Evolutionary conservation across 805 yeast genomes (phyloP).

Genomic region (Allodekkera sacchari): DNA sequence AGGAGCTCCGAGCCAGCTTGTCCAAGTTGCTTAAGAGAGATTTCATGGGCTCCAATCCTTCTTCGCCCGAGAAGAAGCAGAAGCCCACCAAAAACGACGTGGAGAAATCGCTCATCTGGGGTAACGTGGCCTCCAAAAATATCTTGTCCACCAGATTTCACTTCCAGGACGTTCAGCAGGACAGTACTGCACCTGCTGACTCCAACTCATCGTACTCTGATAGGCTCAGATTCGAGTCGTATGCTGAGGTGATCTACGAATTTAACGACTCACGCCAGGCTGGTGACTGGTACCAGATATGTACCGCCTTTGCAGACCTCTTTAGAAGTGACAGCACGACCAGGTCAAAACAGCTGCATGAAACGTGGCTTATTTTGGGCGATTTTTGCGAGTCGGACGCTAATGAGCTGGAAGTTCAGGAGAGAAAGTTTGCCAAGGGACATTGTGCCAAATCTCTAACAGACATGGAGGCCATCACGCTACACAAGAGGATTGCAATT

Average conservation of each 20-base stretch:
- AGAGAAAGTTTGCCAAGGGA: constrained; percentile 25
- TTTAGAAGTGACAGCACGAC: constrained; percentile 51
- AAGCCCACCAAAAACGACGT: constrained; percentile 13
- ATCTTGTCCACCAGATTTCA: constrained; percentile 21
- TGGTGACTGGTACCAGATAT: constrained; percentile 44
- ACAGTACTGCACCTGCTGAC: constrained; percentile 14
- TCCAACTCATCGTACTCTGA: constrained; percentile 31
- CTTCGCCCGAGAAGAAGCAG: constrained; percentile 11
- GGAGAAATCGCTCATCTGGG: constrained; percentile 22
- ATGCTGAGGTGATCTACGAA: constrained; percentile 62
- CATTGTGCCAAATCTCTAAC: constrained; percentile 17
- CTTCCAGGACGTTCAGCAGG: constrained; percentile 22
- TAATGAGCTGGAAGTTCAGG: constrained; percentile 26
- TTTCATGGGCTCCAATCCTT: constrained; percentile 5
- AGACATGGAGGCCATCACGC: constrained; percentile 24
- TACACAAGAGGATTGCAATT: constrained; percentile 38
- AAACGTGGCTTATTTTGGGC: constrained; percentile 62
- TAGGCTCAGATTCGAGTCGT: constrained; percentile 56
- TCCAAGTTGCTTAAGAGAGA: constrained; percentile 41
- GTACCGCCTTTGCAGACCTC: constrained; percentile 51
- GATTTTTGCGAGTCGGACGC: constrained; percentile 32
- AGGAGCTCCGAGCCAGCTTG: constrained; percentile 63
- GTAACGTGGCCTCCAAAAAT: constrained; percentile 17
- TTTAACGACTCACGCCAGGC: constrained; percentile 63
- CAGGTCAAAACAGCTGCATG: constrained; percentile 63